Conservation (phyloP, 208 protist genomes). For the Herpetomonas tarakana region DNA sequence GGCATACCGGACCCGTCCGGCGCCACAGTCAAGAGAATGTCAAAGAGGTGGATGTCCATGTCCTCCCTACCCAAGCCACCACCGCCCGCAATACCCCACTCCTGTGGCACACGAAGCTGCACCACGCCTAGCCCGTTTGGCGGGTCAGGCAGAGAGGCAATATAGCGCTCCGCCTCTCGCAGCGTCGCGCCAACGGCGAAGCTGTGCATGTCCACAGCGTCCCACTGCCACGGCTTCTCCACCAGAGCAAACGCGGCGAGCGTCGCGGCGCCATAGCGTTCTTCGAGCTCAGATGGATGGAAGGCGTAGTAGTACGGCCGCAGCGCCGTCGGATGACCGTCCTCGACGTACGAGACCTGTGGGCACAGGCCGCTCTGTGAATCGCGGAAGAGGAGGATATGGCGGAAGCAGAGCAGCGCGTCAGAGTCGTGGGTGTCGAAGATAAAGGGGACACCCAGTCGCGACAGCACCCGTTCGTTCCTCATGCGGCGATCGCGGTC, state of each 20-base stretch:
- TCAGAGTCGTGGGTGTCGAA: background rate
- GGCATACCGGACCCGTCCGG: background rate
- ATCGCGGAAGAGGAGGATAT: conserved; percentile 18
- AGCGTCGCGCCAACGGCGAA: conserved; percentile 13
- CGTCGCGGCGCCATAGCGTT: conserved; percentile 28
- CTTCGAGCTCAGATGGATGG: conserved; percentile 17
- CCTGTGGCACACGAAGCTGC: background rate
- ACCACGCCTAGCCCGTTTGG: conserved; percentile 8
- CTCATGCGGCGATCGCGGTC: background rate
- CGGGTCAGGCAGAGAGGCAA: conserved; percentile 20
- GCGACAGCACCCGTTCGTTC: conserved; percentile 19
- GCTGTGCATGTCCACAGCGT: conserved; percentile 16
- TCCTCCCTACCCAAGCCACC: background rate
- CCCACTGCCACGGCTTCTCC: conserved; percentile 12
- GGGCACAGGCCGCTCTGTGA: conserved; percentile 16
- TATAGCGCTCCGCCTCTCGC: conserved; percentile 15
- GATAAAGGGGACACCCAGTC: conserved; percentile 27
- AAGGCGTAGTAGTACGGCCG: conserved; percentile 22
- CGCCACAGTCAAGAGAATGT: background rate
- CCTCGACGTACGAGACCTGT: conserved; percentile 17
- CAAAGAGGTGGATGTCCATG: background rate
- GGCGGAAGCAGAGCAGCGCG: conserved; percentile 3
- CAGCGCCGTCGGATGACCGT: conserved; percentile 6
- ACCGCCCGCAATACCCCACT: too few species aligned
- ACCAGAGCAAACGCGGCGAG: conserved; percentile 18